phyloP scores from a whole-genome alignment of 306 rosid species.

The Dalbergia cochinchinensis region DNA sequence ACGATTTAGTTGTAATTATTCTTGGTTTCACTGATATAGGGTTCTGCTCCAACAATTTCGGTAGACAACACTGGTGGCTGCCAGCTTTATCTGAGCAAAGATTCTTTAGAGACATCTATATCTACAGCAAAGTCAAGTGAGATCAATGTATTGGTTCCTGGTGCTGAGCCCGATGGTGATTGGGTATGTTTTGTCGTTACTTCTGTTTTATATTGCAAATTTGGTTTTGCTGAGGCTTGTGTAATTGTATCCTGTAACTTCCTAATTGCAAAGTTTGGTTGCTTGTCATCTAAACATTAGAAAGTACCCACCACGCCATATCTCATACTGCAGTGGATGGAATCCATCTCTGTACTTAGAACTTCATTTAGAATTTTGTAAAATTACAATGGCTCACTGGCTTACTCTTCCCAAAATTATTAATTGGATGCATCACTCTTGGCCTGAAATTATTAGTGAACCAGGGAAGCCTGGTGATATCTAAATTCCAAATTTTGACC shows the following conservation, averaged over 20 bases:
- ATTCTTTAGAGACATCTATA: conserved; percentile 78
- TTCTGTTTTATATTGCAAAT: conserved; percentile 17
- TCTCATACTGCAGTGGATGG: conserved; percentile 6
- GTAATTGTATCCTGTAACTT: neutral
- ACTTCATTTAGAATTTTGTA: neutral
- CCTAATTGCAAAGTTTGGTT: neutral
- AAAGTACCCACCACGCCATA: neutral
- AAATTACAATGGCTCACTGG: neutral
- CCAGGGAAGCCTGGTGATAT: conserved; percentile 5
- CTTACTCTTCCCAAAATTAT: neutral
- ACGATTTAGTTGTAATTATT: conserved; percentile 26
- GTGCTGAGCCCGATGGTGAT: conserved; percentile 75
- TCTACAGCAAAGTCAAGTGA: conserved; percentile 98
- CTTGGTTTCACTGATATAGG: conserved; percentile 59
- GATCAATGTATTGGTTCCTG: conserved; percentile 93
- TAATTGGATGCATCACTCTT: conserved; percentile 5
- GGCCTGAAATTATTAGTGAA: conserved; percentile 12
- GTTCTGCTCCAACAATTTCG: conserved; percentile 91
- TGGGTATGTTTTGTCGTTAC: conserved; percentile 71
- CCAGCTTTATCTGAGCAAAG: conserved; percentile 89
- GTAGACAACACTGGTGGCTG: conserved; percentile 94
- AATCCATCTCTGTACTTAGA: neutral
- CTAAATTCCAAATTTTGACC: conserved; percentile 30
- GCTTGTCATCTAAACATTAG: conserved; percentile 10
- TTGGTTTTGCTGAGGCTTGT: conserved; percentile 24